Base-by-base conservation (phyloP, 768 basidiomycete genomes). In the Suillus placidus region DNA sequence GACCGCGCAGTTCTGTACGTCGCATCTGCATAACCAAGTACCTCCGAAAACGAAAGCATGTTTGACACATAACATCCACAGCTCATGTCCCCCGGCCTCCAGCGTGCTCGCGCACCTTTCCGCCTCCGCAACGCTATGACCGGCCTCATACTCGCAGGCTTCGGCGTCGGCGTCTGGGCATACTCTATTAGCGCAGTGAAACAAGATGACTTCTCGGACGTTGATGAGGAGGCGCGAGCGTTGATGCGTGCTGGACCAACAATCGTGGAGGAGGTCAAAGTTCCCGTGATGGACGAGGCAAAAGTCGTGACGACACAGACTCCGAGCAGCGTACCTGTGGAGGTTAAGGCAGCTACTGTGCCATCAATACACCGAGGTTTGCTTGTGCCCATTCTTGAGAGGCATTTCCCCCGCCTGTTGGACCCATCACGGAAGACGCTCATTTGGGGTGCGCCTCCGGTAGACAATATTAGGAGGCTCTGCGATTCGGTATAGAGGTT, bases 141-240 rank as follows among this genome's bases (percentile, higher is more conserved):
- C 0, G 97, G 96, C 9, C 68, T 88, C 54, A 72, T 82, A 3
- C 83, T 98, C 52, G 84, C 87, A 34, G 83, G 84, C 0, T 96
- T 97, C 74, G 89, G 87, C 35, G 84, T 87, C 16, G 91, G 89
- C 34, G 88, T 97, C 10, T 99, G 94, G 87, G 83, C 88, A 5
- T 99, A 98, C 79, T 95, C 95, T 20, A 97, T 99, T 73, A 86
- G 88, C 37, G 95, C 95, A 35, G 95, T 98, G 63, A 94, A 91
- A 73, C 95, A 98, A 73, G 95, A 97, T 74, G 88, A 91, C 47
- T 97, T 97, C 74, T 88, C 91, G 69, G 93, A 94, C 74, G 83
- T 93, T 49, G 92, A 93, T 71, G 90, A 92, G 67, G 91, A 92
- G 73, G 93, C 88, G 35, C 80, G 79, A 67, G 84, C 84, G 49